These are phyloP conservation scores for Dalbergia cochinchinensis DNA, from an alignment of 306 rosid genomes.

Conservation along the genomic window DNA sequence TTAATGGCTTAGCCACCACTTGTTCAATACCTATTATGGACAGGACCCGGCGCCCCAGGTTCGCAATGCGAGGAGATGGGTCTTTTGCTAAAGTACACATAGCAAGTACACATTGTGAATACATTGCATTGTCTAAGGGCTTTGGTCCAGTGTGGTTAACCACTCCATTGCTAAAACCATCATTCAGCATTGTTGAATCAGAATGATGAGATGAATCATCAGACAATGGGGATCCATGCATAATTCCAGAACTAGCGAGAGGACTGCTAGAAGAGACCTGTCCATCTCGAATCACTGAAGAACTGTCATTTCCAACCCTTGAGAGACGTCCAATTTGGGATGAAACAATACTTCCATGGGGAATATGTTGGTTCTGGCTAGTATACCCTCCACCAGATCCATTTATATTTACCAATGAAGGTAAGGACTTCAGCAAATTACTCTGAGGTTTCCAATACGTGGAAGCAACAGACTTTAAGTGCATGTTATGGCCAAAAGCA, in stretches of 20 bases:
- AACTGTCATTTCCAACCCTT: constrained; percentile 80
- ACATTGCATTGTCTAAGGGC: constrained; percentile 76
- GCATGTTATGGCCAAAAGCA: constrained; percentile 96
- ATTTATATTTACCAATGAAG: constrained; percentile 78
- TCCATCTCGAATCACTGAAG: constrained; percentile 72
- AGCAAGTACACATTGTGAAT: constrained; percentile 85
- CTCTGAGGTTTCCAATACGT: constrained; percentile 92
- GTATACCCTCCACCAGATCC: constrained; percentile 63
- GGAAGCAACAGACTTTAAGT: constrained; percentile 91
- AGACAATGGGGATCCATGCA: constrained; percentile 97
- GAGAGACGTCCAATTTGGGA: constrained; percentile 85
- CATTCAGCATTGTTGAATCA: constrained; percentile 92
- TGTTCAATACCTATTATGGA: constrained; percentile 96
- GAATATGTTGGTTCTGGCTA: constrained; percentile 61
- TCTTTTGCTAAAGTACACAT: constrained; percentile 95
- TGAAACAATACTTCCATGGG: constrained; percentile 73
- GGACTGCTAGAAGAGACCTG: constrained; percentile 94
- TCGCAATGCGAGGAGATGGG: constrained; percentile 95
- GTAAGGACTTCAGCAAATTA: constrained; percentile 76
- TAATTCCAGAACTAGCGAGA: constrained; percentile 79
- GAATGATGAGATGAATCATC: constrained; percentile 94
- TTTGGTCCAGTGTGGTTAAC: constrained; percentile 68
- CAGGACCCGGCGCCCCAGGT: constrained; percentile 85
- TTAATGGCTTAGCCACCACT: constrained; percentile 88
- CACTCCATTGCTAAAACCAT: constrained; percentile 84